Conservation (phyloP, 2,329 filamentous ascomycete genomes). For the Alternaria angustiovoidea region DNA sequence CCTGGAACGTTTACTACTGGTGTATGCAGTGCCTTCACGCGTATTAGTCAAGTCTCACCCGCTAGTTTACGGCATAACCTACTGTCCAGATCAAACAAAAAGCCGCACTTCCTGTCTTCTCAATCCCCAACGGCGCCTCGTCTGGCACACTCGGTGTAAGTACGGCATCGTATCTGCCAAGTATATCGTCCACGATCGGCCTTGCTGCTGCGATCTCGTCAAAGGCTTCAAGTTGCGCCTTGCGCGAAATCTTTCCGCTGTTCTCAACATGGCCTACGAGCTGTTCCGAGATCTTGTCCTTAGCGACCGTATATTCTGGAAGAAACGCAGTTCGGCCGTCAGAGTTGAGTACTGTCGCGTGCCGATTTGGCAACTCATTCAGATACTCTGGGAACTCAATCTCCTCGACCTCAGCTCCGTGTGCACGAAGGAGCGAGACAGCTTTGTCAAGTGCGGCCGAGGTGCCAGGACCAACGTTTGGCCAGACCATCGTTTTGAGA, state of each 20-base stretch:
- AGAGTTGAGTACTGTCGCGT: slow-evolving; percentile 58
- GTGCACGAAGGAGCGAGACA: slow-evolving; percentile 43
- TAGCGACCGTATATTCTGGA: slow-evolving; percentile 60
- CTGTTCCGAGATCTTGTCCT: slow-evolving; percentile 56
- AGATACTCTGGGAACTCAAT: slow-evolving; percentile 58
- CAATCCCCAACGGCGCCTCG: slow-evolving; percentile 65
- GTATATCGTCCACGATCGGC: slow-evolving; percentile 63
- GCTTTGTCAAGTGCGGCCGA: slow-evolving; percentile 47
- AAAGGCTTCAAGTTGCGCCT: slow-evolving; percentile 62
- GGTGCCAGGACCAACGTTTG: slow-evolving; percentile 48
- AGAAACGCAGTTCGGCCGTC: slow-evolving; percentile 65
- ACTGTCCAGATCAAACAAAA: slow-evolving; percentile 65
- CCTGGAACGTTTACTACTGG: slow-evolving; percentile 72
- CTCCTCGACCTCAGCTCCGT: slow-evolving; percentile 66
- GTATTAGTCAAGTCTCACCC: neutral
- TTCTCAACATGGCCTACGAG: slow-evolving; percentile 64
- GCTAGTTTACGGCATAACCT: neutral
- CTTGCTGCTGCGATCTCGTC: slow-evolving; percentile 64
- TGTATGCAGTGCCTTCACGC: slow-evolving; percentile 58
- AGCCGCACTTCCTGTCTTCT: slow-evolving; percentile 63
- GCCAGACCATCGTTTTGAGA: slow-evolving; percentile 61
- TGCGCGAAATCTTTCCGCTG: slow-evolving; percentile 51
- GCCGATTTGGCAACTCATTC: slow-evolving; percentile 58
- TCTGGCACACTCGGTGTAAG: slow-evolving; percentile 67
- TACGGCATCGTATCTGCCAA: slow-evolving; percentile 62